Base-by-base conservation (phyloP, 2,329 filamentous ascomycete species). In the Coniochaeta pulveracea region DNA sequence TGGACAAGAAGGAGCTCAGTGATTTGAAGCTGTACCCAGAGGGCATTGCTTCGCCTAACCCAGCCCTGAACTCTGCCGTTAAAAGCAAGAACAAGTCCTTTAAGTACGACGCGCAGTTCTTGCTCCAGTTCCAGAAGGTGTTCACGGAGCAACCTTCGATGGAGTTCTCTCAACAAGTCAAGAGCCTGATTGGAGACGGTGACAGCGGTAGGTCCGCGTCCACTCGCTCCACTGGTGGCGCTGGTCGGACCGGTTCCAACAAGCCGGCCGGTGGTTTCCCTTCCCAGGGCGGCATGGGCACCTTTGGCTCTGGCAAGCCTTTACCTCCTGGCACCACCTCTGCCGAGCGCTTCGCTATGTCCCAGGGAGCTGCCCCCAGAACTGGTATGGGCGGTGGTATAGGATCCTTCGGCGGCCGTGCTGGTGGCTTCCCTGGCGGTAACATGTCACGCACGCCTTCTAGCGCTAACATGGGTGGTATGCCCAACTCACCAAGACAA, bases 101-200 rank as follows among this genome's bases (percentile, higher is more conserved):
- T 66, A 88, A 93, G 56, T 98, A 98, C 58, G 86, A 96, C 60
- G 84, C 88, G 49, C 80, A 81, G 47, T 98, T 98, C 67, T 65
- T 98, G 60, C 69, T 98, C 19, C 91, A 98, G 54, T 98, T 98
- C 69, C 85, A 95, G 62, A 75, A 75, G 47, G 85, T 94, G 14
- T 98, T 95, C 63, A 93, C 85, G 41, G 91, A 98, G 66, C 93
- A 95, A 62, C 91, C 91, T 10, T 93, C 86, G 1, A 59, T 88
- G 26, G 89, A 96, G 51, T 98, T 94, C 75, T 83, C 93, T 51
- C 70, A 80, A 43, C 88, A 91, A 50, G 78, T 98, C 70, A 89
- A 71, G 79, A 82, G 60, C 69, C 80, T 64, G 57, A 78, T 98
- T 44, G 89, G 89, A 37, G 88, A 94, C 43, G 66, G 66, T 23